Evolutionary conservation across 495 filamentous ascomycete species (phyloP).

Genomic region (Platismatia glauca): DNA sequence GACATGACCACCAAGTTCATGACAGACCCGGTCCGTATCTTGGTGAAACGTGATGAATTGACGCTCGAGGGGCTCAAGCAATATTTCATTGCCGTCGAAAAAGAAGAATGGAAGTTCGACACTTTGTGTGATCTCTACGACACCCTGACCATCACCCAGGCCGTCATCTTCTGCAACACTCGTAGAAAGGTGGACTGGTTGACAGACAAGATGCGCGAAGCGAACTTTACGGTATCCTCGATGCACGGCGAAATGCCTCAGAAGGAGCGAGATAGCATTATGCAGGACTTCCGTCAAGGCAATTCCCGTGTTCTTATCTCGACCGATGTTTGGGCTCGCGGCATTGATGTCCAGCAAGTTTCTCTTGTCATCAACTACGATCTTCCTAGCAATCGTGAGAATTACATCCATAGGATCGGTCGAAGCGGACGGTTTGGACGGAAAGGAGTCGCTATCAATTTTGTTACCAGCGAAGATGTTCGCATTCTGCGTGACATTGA

Average conservation of each 20-base stretch:
- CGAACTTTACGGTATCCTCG: constrained; percentile 94
- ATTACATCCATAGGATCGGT: constrained; percentile 98
- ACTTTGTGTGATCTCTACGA: constrained; percentile 99
- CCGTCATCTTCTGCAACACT: constrained; percentile 99
- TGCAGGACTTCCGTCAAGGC: constrained; percentile 97
- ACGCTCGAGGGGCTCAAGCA: constrained; percentile 98
- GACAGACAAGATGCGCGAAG: constrained; percentile 95
- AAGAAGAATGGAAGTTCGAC: constrained; percentile 99
- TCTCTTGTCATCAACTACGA: constrained; percentile 99
- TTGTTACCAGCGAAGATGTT: constrained; percentile 95
- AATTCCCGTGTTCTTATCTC: constrained; percentile 96
- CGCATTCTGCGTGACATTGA: constrained; percentile 97
- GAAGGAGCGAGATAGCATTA: constrained; percentile 93
- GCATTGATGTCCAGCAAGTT: constrained; percentile 99
- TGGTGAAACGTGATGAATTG: constrained; percentile 99
- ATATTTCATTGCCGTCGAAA: constrained; percentile 98
- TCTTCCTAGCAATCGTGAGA: constrained; percentile 95
- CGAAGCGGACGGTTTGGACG: constrained; percentile 91
- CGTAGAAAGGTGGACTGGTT: constrained; percentile 99
- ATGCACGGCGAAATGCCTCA: constrained; percentile 99
- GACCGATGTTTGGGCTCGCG: constrained; percentile 93
- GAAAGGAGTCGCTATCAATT: constrained; percentile 99
- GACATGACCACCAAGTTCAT: constrained; percentile 99
- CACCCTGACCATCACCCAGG: constrained; percentile 96
- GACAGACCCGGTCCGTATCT: constrained; percentile 94